Base-by-base conservation (phyloP, 352 stramenopile genomes). In the Phytophthora cactorum region DNA sequence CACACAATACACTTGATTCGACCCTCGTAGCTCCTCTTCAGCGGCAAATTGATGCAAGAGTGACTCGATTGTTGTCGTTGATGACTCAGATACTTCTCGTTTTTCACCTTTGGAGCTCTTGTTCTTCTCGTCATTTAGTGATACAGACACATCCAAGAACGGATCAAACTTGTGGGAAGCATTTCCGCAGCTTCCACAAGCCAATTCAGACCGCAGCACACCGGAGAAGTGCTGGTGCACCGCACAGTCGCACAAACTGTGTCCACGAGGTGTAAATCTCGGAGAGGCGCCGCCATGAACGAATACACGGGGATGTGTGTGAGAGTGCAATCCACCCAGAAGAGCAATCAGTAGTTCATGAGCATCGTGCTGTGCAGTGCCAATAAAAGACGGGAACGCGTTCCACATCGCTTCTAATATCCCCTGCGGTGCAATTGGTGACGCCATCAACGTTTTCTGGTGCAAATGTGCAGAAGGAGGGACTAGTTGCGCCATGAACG, bases 171-270 rank as follows among this genome's bases (percentile, higher is more conserved):
- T 87, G 62, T 74, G 70, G 15, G 82, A 90, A 22, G 79, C 75
- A 7, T 68, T 66, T 14, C 77, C 70, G 44, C 85, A 93, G 8
- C 81, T 71, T n/a, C 65, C 64, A 55, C 85, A 93, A 39, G 74
- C 64, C 5, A 93, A 74, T 59, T 88, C 62, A 17, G 83, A 92
- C 10, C 77, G 73, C 12, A 91, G 59, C 22, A 89, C 82, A 14
- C 85, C 85, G 0, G 85, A 83, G 43, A 91, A 92, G 50, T 88
- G 85, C 36, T 91, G 81, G 27, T 93, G 85, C 11, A 91, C 83
- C 10, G 79, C 75, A 39, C 85, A 93, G 25, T 93, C 80, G 31
- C 85, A 93, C 47, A 90, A 69, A 51, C 78, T 87, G 15, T 78
- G 71, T 34, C 83, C 83, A 15, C 69, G 78, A 14, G 82, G 64